Conservation (phyloP, 768 basidiomycete species). For the Floccularia luteovirens region DNA sequence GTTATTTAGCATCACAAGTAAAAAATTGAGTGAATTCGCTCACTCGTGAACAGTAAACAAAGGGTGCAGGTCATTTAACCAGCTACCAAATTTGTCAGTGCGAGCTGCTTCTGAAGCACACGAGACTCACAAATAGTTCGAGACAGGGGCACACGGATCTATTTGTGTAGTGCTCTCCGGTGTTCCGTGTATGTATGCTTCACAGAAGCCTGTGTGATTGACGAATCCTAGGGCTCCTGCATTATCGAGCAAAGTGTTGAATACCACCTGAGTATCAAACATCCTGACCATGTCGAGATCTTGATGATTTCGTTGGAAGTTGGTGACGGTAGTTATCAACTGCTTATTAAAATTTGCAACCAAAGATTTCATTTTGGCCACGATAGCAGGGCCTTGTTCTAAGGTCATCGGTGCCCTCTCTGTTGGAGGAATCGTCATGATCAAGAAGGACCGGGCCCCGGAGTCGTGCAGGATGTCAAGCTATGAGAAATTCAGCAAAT, state of each 20-base stretch:
- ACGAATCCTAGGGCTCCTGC: constrained; percentile 46
- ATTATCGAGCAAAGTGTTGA: constrained; percentile 49
- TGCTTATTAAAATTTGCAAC: constrained; percentile 45
- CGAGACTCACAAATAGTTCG: constrained; percentile 51
- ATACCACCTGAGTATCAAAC: constrained; percentile 51
- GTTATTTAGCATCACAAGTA: background rate
- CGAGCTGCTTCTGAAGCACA: background rate
- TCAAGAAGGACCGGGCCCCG: constrained; percentile 56
- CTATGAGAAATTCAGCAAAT: constrained; percentile 14
- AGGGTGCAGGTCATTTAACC: constrained; percentile 56
- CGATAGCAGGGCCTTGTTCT: constrained; percentile 27
- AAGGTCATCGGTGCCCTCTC: constrained; percentile 42
- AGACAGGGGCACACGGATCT: constrained; percentile 50
- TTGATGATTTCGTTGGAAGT: constrained; percentile 31
- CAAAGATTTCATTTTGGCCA: constrained; percentile 23
- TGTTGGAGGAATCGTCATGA: constrained; percentile 56
- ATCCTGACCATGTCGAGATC: constrained; percentile 37
- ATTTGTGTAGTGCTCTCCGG: constrained; percentile 42
- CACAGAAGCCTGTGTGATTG: constrained; percentile 51
- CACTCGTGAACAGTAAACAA: constrained; percentile 58
- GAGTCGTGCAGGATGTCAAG: constrained; percentile 36
- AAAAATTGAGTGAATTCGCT: constrained; percentile 11
- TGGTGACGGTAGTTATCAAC: constrained; percentile 24
- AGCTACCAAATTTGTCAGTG: constrained; percentile 23
- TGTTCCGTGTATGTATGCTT: constrained; percentile 51